Evolutionary conservation across 768 basidiomycete species (phyloP).

Genomic region (Mycena belliarum): DNA sequence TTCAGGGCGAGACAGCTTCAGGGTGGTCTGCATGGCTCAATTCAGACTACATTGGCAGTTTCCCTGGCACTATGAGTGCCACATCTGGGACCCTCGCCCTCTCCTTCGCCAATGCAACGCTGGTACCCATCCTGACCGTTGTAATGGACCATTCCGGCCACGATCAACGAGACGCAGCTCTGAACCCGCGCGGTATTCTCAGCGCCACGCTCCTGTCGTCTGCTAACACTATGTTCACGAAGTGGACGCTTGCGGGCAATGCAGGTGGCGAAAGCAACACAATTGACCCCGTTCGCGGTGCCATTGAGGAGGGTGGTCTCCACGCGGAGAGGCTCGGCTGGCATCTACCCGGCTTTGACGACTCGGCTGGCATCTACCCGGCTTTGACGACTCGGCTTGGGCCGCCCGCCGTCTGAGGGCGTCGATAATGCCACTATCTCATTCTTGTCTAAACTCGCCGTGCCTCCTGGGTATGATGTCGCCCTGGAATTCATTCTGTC

Average conservation of each 20-base stretch:
- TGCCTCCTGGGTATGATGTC: constrained; percentile 48
- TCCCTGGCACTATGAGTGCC: constrained; percentile 6
- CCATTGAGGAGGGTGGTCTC: constrained; percentile 47
- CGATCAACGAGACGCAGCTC: constrained; percentile 24
- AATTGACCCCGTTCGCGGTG: constrained; percentile 35
- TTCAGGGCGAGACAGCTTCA: constrained; percentile 30
- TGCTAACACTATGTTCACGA: constrained; percentile 30
- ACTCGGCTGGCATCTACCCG: constrained; percentile 50
- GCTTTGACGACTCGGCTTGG: constrained; percentile 31
- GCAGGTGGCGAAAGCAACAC: constrained; percentile 44
- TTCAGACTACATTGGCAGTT: constrained; percentile 28
- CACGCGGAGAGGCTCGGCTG: constrained; percentile 46
- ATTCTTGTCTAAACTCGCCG: constrained; percentile 52
- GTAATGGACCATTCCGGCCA: constrained; percentile 34
- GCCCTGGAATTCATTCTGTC: constrained; percentile 12
- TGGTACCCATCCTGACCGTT: constrained; percentile 15
- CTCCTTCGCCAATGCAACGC: constrained; percentile 4
- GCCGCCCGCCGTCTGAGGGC: constrained; percentile 22
- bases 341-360: constrained; percentile 46
- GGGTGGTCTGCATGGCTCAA: constrained; percentile 32
- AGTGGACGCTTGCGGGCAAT: constrained; percentile 51
- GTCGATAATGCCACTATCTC: constrained; percentile 40
- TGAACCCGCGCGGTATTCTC: constrained; percentile 32
- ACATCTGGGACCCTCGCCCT: constrained; percentile 10
- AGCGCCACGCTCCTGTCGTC: constrained; percentile 24